Evolutionary conservation across 2,329 filamentous ascomycete species (phyloP), one percentile per base, ranked within the genome.

Genomic region (Paraconiothyrium brasiliense): DNA sequence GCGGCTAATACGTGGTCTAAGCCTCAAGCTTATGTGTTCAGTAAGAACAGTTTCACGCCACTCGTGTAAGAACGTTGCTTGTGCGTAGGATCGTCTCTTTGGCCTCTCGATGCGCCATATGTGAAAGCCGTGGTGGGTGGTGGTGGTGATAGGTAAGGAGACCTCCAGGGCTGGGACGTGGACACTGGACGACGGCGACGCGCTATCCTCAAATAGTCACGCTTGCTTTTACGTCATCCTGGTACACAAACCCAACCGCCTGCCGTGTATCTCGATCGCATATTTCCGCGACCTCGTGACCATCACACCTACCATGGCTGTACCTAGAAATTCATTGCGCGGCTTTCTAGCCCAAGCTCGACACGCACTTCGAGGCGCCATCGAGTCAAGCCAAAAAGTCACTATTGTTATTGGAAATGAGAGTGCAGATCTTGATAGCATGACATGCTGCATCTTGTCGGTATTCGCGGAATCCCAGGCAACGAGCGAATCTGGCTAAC

Each of bases 391-490:
- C 47, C 74, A 79, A 30, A 79, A 78, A 30, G 71, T 84, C 34
- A 83, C 82, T 4, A 77, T 86, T 61, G 84, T 85, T 16, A 81
- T 85, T 65, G 84, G 84, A 64, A 86, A 86, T 67, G 83, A 85
- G 71, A 85, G 83, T 55, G 84, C 83, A 39, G 92, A 95, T 69
- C 88, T 95, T 58, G 92, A 95, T 79, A 94, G 92, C 1, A 85
- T 95, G 67, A 92, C 90, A 76, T 90, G 88, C 32, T 87, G 92
- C 30, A 79, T 95, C 30, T 30, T 56, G 54, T 56, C n/a, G 30
- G 16, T n/a, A 1, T 9, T 20, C 22, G 13, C 30, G 14, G 5
- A 9, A 16, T 22, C 11, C n/a, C 14, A 13, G 30, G 30, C 52
- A 55, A 10, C 6, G 37, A 54, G 11, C 27, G 1, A 11, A 30